Conservation (phyloP, 2,329 filamentous ascomycete genomes). For the Zymoseptoria brevis region DNA sequence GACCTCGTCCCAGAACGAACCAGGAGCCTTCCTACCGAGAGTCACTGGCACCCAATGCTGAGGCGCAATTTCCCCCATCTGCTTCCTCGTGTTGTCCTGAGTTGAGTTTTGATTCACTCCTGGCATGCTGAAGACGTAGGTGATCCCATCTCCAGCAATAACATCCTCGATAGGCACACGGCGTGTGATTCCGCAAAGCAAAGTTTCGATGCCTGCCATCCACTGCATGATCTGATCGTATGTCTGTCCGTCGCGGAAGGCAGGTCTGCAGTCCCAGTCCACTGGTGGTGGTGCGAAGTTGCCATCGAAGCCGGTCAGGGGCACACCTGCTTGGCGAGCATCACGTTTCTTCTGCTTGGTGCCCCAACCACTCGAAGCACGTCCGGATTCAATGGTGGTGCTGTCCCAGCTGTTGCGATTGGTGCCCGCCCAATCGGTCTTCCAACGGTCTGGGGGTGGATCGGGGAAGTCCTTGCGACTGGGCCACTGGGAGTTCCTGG, state of each 20-base stretch:
- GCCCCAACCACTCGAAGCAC: constrained; percentile 14
- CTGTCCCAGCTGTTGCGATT: constrained; percentile 6
- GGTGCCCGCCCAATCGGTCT: constrained; percentile 11
- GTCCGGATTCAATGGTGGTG: constrained; percentile 9
- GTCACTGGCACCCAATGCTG: constrained; percentile 26
- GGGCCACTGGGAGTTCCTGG: constrained; percentile 7
- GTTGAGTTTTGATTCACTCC: background rate
- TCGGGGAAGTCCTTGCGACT: constrained; percentile 11
- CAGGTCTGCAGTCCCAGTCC: constrained; percentile 36
- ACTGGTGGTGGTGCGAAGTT: constrained; percentile 40
- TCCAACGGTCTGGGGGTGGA: constrained; percentile 14
- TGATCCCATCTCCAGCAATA: constrained; percentile 10
- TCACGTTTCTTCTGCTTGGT: constrained; percentile 7
- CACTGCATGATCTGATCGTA: constrained; percentile 22
- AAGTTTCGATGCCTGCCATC: constrained; percentile 13
- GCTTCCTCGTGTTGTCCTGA: constrained; percentile 1
- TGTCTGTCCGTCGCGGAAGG: constrained; percentile 21
- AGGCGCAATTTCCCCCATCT: constrained; percentile 24
- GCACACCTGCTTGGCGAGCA: constrained; percentile 8
- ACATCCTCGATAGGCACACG: constrained; percentile 2
- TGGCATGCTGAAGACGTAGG: constrained; percentile 9
- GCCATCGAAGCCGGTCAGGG: constrained; percentile 36
- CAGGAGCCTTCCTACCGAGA: constrained; percentile 14
- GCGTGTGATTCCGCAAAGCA: constrained; percentile 1
- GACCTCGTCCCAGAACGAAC: constrained; percentile 25